phyloP scores from a whole-genome alignment of 2,329 filamentous ascomycete genomes.

The Raffaelea deltoideospora region DNA sequence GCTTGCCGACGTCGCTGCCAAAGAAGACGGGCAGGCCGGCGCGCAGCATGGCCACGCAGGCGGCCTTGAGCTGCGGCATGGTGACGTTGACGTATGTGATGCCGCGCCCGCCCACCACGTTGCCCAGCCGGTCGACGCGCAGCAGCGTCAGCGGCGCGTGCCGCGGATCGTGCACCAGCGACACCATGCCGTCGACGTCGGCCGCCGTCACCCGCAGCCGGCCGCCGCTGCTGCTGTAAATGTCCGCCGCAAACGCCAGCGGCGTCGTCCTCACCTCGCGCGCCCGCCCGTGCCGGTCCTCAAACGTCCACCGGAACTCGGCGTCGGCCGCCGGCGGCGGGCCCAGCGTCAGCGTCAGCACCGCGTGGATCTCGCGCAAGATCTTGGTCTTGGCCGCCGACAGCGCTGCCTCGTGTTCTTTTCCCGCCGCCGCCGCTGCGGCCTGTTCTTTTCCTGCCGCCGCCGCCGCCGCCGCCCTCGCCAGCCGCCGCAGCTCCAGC shows the following conservation, averaged over 20 bases:
- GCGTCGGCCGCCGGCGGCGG: constrained; percentile 56
- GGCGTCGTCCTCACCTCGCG: constrained; percentile 51
- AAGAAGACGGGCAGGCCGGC: constrained; percentile 76
- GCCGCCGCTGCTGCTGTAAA: constrained; percentile 34
- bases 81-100: constrained; percentile 75
- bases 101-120: constrained; percentile 60
- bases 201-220: constrained; percentile 39
- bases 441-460: constrained; percentile 16
- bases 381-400: constrained; percentile 52
- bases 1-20: constrained; percentile 76
- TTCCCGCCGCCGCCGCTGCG: constrained; percentile 16
- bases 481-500: constrained; percentile 49
- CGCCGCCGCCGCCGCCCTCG: constrained; percentile 12
- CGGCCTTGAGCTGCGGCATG: constrained; percentile 54
- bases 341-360: constrained; percentile 71
- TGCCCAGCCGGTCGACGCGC: constrained; percentile 65
- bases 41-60: constrained; percentile 63
- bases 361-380: constrained; percentile 64
- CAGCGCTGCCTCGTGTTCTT: constrained; percentile 19
- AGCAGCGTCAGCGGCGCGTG: constrained; percentile 58
- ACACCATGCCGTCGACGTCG: constrained; percentile 56
- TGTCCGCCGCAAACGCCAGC: constrained; percentile 53
- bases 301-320: constrained; percentile 68
- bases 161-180: constrained; percentile 72
- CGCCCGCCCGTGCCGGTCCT: constrained; percentile 51